Percentiles rank a stretch among this genome's conserved stretches.
phyloP scores from a whole-genome alignment of 2,329 filamentous ascomycete genomes.

The Plectosphaerella plurivora region DNA sequence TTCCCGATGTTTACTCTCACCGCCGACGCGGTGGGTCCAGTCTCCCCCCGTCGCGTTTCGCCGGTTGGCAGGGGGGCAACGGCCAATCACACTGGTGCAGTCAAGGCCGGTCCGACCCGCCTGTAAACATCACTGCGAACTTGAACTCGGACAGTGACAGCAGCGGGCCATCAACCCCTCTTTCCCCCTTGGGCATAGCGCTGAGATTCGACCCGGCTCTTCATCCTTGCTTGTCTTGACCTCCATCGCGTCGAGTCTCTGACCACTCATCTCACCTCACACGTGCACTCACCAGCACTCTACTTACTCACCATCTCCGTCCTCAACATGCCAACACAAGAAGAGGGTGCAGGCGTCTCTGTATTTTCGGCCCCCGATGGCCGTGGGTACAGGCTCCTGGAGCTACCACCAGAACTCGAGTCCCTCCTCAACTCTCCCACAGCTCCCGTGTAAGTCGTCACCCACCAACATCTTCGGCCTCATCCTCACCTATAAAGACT shows the following conservation, averaged over 20 bases:
- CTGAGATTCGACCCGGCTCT: not conserved
- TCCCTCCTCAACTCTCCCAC: slow-evolving; percentile 48
- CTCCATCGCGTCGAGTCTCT: not conserved
- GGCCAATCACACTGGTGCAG: no score
- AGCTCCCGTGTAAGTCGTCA: slow-evolving; percentile 44
- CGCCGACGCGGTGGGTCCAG: no score
- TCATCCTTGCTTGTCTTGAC: not conserved
- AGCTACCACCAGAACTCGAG: slow-evolving; percentile 56
- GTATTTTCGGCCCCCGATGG: slow-evolving; percentile 45
- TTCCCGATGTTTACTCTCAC: no score
- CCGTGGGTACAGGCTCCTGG: slow-evolving; percentile 54
- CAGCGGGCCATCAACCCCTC: not conserved
- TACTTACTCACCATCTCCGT: not conserved
- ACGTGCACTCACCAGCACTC: not conserved
- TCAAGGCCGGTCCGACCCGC: no score
- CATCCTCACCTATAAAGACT: slow-evolving; percentile 6
- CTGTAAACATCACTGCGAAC: no score
- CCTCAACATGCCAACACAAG: slow-evolving; percentile 39
- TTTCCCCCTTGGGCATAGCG: not conserved
- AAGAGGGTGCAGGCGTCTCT: slow-evolving; percentile 35
- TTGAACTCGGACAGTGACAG: no score
- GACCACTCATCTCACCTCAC: not conserved
- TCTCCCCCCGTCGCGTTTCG: no score
- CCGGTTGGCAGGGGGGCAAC: no score
- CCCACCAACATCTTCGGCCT: slow-evolving; percentile 1